Base-by-base conservation (phyloP, 1,284 basidiomycete species). In the Cutaneotrichosporon sp. region DNA sequence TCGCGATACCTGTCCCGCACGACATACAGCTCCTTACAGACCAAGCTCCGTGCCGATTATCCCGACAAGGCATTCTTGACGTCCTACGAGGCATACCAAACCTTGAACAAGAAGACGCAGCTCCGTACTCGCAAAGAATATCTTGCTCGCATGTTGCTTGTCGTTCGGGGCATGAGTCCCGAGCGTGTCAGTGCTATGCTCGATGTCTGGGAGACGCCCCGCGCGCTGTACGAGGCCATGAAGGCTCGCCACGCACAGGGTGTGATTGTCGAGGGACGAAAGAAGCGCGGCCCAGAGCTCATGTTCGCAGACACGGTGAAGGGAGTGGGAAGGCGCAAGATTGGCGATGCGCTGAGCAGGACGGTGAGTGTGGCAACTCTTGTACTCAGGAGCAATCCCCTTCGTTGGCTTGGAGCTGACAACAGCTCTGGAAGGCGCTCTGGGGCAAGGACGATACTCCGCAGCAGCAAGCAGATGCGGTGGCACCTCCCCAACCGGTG, bases 141-240 rank as follows among this genome's bases (percentile, higher is more conserved):
- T 29, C 80, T 77, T 61, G 78, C 75, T 5, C 72, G 75, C 39
- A 81, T 81, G 80, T 65, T 81, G 31, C 62, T 79, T 26, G 76
- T 76, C 50, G 67, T 81, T 54, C 73, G 72, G 34, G 80, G 80
- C 4, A 74, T 82, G 70, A 76, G 74, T 35, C 71, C 77, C 0
- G 80, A 82, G 60, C 77, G 79, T 54, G 78, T 77, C 11, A 65
- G 70, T 9, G 75, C 75, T 11, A 64, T 80, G 20, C 57, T 81
- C 20, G 71, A 76, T 22, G 51, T 68, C 14, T 81, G 77, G 74
- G 73, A 76, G 16, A 80, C 79, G 14, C 74, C 78, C 4, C 54
- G 62, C n/a, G 65, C 61, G 19, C 62, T 79, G 45, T 77, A 70
- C 61, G 68, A 75, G 16, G 76, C 70, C 0, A 72, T 76, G 57